phyloP scores from a whole-genome alignment of 2,329 filamentous ascomycete genomes.

The Coniochaeta pulveracea region DNA sequence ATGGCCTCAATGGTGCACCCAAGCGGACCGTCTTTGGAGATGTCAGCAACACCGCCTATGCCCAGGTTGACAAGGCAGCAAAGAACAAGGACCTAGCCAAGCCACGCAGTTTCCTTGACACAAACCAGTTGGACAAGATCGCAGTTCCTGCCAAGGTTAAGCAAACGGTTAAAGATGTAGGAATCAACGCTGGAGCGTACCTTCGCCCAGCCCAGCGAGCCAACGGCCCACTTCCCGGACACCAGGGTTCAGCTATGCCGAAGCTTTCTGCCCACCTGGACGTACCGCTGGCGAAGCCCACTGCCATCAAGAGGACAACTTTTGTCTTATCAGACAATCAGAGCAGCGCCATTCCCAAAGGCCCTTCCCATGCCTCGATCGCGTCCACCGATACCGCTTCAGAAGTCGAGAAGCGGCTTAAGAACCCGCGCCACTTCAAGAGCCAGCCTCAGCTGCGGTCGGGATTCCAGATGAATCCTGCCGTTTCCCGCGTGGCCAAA shows the following conservation, averaged over 20 bases:
- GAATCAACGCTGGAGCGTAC: too few relatives aligned
- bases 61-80: conserved; percentile 15
- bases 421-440: conserved; percentile 34
- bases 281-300: conserved; percentile 8
- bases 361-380: conserved; percentile 5
- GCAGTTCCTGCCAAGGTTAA: conserved; percentile 14
- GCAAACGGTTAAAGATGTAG: too few relatives aligned
- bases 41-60: conserved; percentile 57
- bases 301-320: conserved; percentile 15
- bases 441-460: conserved; percentile 40
- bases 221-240: conserved; percentile 5
- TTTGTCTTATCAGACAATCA: conserved; percentile 16
- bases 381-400: conserved; percentile 9
- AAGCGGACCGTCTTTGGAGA: conserved; percentile 77
- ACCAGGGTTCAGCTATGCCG: conserved; percentile 7
- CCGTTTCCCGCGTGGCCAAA: too few relatives aligned
- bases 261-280: background rate
- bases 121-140: conserved; percentile 38
- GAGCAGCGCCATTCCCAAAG: conserved; percentile 5
- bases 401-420: conserved; percentile 12
- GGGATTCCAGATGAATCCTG: conserved; percentile 27
- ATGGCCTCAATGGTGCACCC: conserved; percentile 50
- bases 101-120: conserved; percentile 16
- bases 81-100: conserved; percentile 22
- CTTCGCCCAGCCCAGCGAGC: conserved; percentile 24